Conservation (phyloP, 768 basidiomycete genomes). For the Tylopilus cervinicoccineus region DNA sequence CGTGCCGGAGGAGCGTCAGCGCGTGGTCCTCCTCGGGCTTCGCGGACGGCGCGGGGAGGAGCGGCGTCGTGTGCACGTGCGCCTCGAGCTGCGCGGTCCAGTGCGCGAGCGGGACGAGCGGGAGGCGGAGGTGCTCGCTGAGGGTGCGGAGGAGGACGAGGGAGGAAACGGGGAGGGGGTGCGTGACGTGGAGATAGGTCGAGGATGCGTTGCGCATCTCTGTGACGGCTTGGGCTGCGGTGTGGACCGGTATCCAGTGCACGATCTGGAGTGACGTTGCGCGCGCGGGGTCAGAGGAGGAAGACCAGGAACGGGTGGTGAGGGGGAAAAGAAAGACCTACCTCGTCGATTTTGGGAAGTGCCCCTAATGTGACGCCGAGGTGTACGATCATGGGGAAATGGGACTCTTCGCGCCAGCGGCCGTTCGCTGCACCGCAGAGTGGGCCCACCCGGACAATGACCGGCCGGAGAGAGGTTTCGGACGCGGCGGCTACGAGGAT, state of each 20-base stretch:
- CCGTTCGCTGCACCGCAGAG: slow-evolving; percentile 35
- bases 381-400: slow-evolving; percentile 34
- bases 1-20: slow-evolving; percentile 1
- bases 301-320: too few species aligned
- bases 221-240: slow-evolving; percentile 10
- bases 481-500: slow-evolving; percentile 18
- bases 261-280: neutral
- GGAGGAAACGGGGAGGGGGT: slow-evolving; percentile 8
- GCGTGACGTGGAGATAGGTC: slow-evolving; percentile 9
- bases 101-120: slow-evolving; percentile 7
- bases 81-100: slow-evolving; percentile 12
- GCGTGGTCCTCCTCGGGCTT: slow-evolving; percentile 2
- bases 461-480: slow-evolving; percentile 18
- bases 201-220: slow-evolving; percentile 14
- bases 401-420: slow-evolving; percentile 36
- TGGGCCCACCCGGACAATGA: slow-evolving; percentile 37
- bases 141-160: slow-evolving; percentile 8
- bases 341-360: slow-evolving; percentile 23
- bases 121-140: slow-evolving; percentile 4
- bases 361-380: slow-evolving; percentile 14
- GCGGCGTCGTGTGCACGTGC: neutral
- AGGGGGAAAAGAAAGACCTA: neutral
- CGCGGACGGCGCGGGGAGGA: neutral
- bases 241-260: slow-evolving; percentile 3
- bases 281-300: neutral